phyloP scores from a whole-genome alignment of 345 rosid genomes.

The Aurinia saxatilis region DNA sequence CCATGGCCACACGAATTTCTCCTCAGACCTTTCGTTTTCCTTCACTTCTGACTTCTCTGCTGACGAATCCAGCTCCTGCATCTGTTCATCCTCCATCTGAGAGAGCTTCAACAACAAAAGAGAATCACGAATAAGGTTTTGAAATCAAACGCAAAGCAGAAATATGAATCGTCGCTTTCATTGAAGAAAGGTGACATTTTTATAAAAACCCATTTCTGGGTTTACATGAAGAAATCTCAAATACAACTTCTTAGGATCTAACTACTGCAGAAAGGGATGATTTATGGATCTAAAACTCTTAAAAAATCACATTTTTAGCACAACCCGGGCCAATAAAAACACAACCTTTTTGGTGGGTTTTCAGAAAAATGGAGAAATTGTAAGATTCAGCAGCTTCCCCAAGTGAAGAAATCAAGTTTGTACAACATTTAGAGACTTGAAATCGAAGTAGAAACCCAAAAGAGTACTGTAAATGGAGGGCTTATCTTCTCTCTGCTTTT shows the following conservation, averaged over 20 bases:
- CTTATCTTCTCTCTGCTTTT: neutral
- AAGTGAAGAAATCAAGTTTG: neutral
- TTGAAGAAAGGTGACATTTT: neutral
- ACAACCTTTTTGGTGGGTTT: neutral
- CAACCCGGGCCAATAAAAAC: neutral
- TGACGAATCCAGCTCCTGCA: neutral
- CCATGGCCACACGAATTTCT: conserved; percentile 40
- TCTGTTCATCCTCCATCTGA: conserved; percentile 8
- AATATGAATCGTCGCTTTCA: neutral
- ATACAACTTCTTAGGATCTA: no score
- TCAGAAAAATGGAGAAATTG: neutral
- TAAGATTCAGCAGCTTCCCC: neutral
- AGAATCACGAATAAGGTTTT: no score
- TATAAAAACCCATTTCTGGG: no score
- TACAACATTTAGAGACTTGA: neutral
- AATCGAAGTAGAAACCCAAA: neutral
- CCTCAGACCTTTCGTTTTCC: neutral
- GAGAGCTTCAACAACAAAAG: neutral
- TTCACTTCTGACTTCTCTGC: neutral
- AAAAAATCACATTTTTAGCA: neutral
- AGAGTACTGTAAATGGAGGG: neutral
- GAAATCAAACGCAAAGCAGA: neutral
- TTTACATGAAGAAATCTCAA: no score
- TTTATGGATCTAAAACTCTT: neutral
- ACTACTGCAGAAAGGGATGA: neutral